phyloP scores from a whole-genome alignment of 1,139 yeast genomes.

The Pichia sp. region DNA sequence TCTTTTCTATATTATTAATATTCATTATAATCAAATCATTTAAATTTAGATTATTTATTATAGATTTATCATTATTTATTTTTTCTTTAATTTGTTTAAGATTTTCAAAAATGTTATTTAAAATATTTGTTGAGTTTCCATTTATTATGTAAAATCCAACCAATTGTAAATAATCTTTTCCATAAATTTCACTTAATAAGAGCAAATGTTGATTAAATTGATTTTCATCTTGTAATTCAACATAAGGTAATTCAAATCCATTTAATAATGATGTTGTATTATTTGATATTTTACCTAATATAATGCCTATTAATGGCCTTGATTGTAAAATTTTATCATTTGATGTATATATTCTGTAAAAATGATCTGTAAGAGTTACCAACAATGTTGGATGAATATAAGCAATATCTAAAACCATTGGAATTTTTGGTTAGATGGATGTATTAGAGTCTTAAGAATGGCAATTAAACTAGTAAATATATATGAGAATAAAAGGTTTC shows the following conservation, averaged over 20 bases:
- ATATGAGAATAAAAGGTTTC: too few species aligned
- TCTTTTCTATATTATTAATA: not conserved
- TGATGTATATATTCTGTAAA: conserved; percentile 1
- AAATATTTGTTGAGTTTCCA: not conserved
- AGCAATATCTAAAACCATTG: not conserved
- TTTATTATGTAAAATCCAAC: conserved; percentile 15
- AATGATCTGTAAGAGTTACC: conserved; percentile 12
- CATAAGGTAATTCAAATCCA: conserved; percentile 9
- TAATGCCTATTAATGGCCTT: conserved; percentile 1
- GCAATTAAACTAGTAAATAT: not conserved
- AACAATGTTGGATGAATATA: conserved; percentile 14
- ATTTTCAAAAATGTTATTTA: not conserved
- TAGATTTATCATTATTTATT: not conserved
- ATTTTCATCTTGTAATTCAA: not conserved
- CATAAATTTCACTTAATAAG: conserved; percentile 15
- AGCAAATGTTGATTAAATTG: not conserved
- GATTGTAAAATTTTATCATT: not conserved
- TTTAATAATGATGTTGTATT: conserved; percentile 10
- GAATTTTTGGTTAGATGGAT: not conserved
- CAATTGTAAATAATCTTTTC: conserved; percentile 12
- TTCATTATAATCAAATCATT: not conserved
- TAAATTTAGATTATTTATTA: not conserved
- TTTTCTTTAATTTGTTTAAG: not conserved
- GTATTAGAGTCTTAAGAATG: too few species aligned
- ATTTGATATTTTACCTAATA: conserved; percentile 3